phyloP scores from a whole-genome alignment of 108 stramenopile species.

The Skeletonema grethae region DNA sequence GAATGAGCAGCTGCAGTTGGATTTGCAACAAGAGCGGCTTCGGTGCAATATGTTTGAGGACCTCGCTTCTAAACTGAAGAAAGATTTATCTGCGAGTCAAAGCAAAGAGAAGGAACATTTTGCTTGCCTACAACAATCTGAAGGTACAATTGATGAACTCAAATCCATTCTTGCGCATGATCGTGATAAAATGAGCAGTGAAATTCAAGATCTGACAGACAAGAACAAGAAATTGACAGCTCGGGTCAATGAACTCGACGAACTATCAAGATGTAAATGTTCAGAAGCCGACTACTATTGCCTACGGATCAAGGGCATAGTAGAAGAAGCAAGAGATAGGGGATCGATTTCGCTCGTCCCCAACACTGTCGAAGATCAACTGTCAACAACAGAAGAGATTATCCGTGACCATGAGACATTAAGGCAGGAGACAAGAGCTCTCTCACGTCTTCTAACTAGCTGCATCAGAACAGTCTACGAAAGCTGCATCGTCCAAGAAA shows the following conservation, averaged over 20 bases:
- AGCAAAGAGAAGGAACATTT: conserved; percentile 15
- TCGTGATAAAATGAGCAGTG: neutral
- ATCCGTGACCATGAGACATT: conserved; percentile 25
- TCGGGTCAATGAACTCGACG: conserved; percentile 14
- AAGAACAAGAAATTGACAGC: conserved; percentile 14
- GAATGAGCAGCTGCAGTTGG: conserved; percentile 7
- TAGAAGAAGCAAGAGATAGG: conserved; percentile 29
- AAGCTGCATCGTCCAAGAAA: conserved; percentile 45
- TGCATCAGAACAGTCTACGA: conserved; percentile 40
- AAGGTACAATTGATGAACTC: conserved; percentile 31
- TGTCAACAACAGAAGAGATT: conserved; percentile 36
- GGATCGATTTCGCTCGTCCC: conserved; percentile 39
- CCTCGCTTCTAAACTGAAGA: conserved; percentile 8
- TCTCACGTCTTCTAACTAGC: conserved; percentile 30
- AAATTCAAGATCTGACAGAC: conserved; percentile 27
- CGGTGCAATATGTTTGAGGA: conserved; percentile 18
- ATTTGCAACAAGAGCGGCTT: conserved; percentile 8
- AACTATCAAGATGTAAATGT: conserved; percentile 3
- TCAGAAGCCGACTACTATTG: conserved; percentile 24
- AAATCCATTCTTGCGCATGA: conserved; percentile 6
- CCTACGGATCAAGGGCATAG: conserved; percentile 16
- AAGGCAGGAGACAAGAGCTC: conserved; percentile 11
- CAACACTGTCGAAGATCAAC: conserved; percentile 13
- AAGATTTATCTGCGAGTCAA: conserved; percentile 21
- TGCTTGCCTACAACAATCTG: conserved; percentile 18